Evolutionary conservation across 2,329 filamentous ascomycete species (phyloP).

Genomic region (Fusarium scirpi): DNA sequence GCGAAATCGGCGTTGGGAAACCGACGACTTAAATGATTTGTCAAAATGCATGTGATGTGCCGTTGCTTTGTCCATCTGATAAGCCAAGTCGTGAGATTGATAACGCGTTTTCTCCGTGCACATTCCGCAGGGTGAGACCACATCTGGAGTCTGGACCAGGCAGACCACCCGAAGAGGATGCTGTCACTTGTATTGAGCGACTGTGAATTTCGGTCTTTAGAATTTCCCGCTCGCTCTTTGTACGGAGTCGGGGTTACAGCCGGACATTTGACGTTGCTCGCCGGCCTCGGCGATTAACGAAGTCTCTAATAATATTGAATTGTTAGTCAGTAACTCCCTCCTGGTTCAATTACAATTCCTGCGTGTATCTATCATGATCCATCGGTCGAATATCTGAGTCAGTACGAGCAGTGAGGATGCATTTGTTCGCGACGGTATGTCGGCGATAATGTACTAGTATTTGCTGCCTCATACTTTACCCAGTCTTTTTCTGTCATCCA

Average conservation of each 20-base stretch:
- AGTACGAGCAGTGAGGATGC: too few species aligned
- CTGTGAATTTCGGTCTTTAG: slow-evolving; percentile 26
- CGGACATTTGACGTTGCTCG: slow-evolving; percentile 12
- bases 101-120: slow-evolving; percentile 18
- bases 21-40: slow-evolving; percentile 4
- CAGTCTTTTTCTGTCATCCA: background rate
- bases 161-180: background rate
- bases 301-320: background rate
- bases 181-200: background rate
- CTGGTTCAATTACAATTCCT: background rate
- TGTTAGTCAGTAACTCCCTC: background rate
- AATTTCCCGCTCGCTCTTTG: slow-evolving; percentile 37
- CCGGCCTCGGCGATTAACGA: background rate
- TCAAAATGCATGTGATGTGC: background rate
- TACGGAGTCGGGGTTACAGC: slow-evolving; percentile 35
- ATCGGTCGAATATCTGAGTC: too few species aligned
- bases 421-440: too few species aligned
- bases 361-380: background rate
- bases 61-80: slow-evolving; percentile 28
- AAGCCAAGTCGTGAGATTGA: slow-evolving; percentile 32
- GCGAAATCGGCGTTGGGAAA: slow-evolving; percentile 22
- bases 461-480: background rate
- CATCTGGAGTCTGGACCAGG: background rate
- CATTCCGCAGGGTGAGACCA: background rate
- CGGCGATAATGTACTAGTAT: too few species aligned